These are phyloP conservation scores for Bonia amplexicaulis DNA, from an alignment of 176 grass and related monocot genomes.

Conservation along the genomic window DNA sequence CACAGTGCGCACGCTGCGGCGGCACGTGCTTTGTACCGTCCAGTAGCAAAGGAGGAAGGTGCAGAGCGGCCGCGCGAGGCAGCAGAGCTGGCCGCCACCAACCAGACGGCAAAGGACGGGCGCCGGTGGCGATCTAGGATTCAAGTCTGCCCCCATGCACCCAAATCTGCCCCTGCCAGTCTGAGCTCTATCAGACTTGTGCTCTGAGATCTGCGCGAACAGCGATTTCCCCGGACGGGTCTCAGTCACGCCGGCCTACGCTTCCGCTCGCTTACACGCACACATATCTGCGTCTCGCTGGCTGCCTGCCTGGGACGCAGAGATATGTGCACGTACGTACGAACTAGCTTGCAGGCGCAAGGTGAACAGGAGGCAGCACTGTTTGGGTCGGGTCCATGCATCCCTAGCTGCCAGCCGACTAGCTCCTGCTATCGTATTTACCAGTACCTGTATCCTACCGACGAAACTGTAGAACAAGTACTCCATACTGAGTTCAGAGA, in stretches of 20 bases:
- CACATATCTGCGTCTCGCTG: background rate
- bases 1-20: background rate
- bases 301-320: background rate
- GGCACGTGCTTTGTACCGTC: conserved; percentile 9
- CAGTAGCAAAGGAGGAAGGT: conserved; percentile 14
- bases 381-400: background rate
- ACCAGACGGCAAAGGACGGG: background rate
- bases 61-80: background rate
- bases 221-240: background rate
- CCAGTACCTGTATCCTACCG: background rate
- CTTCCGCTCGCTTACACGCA: background rate
- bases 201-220: conserved; percentile 9
- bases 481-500: no score
- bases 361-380: background rate
- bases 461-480: background rate
- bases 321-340: background rate
- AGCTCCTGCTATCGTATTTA: background rate
- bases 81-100: background rate
- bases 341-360: background rate
- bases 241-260: background rate
- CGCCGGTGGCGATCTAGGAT: no score
- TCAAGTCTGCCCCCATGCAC: no score
- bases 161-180: background rate
- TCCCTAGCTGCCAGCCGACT: background rate
- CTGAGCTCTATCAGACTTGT: background rate